These are phyloP conservation scores for Microbotryum silenes-acaulis DNA, from an alignment of 1,284 basidiomycete genomes.

Conservation along the genomic window DNA sequence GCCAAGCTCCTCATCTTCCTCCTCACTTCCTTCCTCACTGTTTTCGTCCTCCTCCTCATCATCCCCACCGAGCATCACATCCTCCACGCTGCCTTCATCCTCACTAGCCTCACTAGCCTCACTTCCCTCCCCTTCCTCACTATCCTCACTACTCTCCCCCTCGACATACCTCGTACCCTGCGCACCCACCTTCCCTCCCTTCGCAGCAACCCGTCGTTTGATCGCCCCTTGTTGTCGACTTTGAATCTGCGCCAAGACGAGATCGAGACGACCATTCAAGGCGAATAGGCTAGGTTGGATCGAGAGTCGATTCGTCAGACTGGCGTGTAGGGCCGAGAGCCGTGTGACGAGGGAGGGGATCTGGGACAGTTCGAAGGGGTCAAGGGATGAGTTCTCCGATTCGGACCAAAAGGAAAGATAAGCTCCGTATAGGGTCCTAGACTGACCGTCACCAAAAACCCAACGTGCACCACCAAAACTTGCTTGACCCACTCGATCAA, in stretches of 20 bases:
- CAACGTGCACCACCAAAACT: conserved; percentile 77
- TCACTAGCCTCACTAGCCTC: conserved; percentile 53
- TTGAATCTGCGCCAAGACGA: conserved; percentile 63
- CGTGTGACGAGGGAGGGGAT: conserved; percentile 31
- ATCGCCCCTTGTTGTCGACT: conserved; percentile 30
- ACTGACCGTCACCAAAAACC: conserved; percentile 82
- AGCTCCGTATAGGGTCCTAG: no score
- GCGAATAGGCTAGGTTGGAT: conserved; percentile 35
- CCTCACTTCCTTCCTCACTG: conserved; percentile 20
- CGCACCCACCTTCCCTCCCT: conserved; percentile 36
- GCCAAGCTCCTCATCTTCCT: conserved; percentile 8
- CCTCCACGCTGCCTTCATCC: conserved; percentile 51
- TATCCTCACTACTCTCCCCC: conserved; percentile 53
- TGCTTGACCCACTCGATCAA: conserved; percentile 84
- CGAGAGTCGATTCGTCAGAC: conserved; percentile 63
- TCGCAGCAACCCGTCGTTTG: conserved; percentile 6
- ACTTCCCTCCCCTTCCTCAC: conserved; percentile 47
- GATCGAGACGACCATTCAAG: conserved; percentile 65
- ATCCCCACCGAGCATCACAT: conserved; percentile 27
- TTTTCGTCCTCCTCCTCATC: conserved; percentile 31
- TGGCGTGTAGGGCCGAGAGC: conserved; percentile 60
- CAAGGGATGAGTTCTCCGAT: neutral
- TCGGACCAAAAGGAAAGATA: neutral
- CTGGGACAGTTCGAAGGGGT: neutral
- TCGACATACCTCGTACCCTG: conserved; percentile 52